A percentile compares a stretch with the other conserved stretches of the same genome.
phyloP scores from a whole-genome alignment of 129 eudicot species.

The Arctium lappa region DNA sequence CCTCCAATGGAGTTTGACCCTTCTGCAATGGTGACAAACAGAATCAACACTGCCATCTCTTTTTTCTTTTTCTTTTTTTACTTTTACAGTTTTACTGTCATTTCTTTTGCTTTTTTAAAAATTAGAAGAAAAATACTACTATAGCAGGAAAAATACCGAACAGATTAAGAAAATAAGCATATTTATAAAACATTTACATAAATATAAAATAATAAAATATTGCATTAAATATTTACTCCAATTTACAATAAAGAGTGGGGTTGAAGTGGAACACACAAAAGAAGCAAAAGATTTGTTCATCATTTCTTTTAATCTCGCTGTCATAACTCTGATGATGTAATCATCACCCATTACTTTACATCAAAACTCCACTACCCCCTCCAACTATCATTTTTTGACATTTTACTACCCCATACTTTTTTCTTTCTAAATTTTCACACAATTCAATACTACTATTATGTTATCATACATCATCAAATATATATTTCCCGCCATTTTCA shows the following conservation, averaged over 20 bases:
- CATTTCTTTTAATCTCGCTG: conserved; percentile 34
- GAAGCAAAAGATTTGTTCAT: conserved; percentile 31
- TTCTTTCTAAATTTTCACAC: conserved; percentile 26
- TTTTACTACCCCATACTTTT: conserved; percentile 16
- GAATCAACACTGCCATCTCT: conserved; percentile 12
- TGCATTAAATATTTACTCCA: neutral
- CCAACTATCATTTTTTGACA: neutral
- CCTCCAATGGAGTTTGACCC: neutral
- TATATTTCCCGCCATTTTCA: conserved; percentile 37
- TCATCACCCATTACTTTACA: conserved; percentile 35
- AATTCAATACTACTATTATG: neutral
- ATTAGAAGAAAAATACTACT: neutral
- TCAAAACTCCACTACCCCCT: conserved; percentile 16
- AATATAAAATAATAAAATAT: neutral
- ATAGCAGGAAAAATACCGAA: neutral
- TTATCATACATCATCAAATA: conserved; percentile 3
- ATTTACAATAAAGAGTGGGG: conserved; percentile 4
- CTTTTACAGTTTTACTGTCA: conserved; percentile 19
- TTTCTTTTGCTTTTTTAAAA: conserved; percentile 18
- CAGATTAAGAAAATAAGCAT: neutral
- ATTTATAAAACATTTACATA: neutral
- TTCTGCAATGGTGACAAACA: conserved; percentile 13
- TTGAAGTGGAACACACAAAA: neutral
- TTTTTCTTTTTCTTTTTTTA: neutral
- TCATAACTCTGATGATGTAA: conserved; percentile 35